Percentiles rank a stretch among this genome's conserved stretches.
Evolutionary conservation across 129 eudicot genomes (phyloP).

Genomic region (Flaveria trinervia): DNA sequence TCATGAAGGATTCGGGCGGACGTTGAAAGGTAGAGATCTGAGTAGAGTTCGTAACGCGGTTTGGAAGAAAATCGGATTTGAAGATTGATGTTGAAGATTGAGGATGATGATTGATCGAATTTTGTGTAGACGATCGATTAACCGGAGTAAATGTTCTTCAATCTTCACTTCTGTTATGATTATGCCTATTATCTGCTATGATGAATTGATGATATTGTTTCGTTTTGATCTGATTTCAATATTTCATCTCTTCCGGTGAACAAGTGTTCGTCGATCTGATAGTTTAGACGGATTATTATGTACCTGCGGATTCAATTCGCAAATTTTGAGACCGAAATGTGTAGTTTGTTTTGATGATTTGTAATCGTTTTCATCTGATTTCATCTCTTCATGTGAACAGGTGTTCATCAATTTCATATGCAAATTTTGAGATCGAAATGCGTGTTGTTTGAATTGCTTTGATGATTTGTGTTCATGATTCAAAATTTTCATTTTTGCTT

Average conservation of each 20-base stretch:
- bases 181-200: too few relatives aligned
- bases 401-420: not conserved
- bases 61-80: slow-evolving; percentile 75
- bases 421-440: slow-evolving; percentile 30
- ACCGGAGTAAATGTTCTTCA: slow-evolving; percentile 5
- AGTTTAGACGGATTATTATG: slow-evolving; percentile 24
- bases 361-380: too few relatives aligned
- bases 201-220: not conserved
- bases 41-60: slow-evolving; percentile 75
- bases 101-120: not conserved
- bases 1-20: slow-evolving; percentile 86
- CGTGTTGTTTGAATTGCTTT: slow-evolving; percentile 1
- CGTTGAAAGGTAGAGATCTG: slow-evolving; percentile 82
- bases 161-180: not conserved
- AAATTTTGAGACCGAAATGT: slow-evolving; percentile 31
- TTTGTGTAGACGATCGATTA: slow-evolving; percentile 27
- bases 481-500: not conserved
- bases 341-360: slow-evolving; percentile 19
- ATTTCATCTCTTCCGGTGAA: not conserved
- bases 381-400: too few relatives aligned
- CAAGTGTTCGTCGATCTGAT: not conserved
- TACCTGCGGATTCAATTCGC: slow-evolving; percentile 17
- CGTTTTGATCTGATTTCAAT: slow-evolving; percentile 9
- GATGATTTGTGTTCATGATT: not conserved
- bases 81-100: slow-evolving; percentile 42